Conservation (phyloP, 495 filamentous ascomycete species). For the Xylaria venustula region DNA sequence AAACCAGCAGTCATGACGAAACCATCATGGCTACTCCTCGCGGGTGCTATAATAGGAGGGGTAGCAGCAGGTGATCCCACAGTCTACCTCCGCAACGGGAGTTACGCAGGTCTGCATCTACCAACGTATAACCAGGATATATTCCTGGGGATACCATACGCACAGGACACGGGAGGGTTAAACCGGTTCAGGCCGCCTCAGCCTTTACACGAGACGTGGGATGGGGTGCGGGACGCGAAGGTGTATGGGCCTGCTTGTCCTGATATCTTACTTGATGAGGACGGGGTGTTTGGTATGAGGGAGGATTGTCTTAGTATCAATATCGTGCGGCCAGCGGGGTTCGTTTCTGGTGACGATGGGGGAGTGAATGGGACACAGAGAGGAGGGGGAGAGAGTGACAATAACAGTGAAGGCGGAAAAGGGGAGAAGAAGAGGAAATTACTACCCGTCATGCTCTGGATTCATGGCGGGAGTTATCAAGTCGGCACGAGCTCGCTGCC, state of each 20-base stretch:
- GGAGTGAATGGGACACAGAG: not conserved
- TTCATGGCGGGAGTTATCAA: conserved; percentile 67
- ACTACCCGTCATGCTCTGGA: conserved; percentile 66
- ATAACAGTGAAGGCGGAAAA: too few relatives aligned
- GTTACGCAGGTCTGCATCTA: conserved; percentile 34
- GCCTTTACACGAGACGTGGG: conserved; percentile 44
- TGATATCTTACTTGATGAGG: conserved; percentile 43
- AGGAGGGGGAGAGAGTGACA: too few relatives aligned
- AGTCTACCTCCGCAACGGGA: conserved; percentile 30
- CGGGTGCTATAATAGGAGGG: not conserved
- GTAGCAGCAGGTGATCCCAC: conserved; percentile 10
- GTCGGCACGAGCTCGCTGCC: conserved; percentile 56
- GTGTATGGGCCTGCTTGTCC: conserved; percentile 49
- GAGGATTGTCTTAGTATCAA: conserved; percentile 69
- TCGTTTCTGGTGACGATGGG: not conserved
- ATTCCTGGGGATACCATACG: conserved; percentile 67
- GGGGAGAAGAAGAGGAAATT: too few relatives aligned
- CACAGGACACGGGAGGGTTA: conserved; percentile 56
- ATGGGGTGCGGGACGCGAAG: conserved; percentile 47
- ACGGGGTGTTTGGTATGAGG: conserved; percentile 48
- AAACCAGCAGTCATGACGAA: not conserved
- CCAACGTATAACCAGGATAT: conserved; percentile 39
- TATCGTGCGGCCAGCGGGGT: conserved; percentile 54
- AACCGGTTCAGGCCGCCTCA: conserved; percentile 61
- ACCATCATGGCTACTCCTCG: not conserved